A percentile compares a stretch with the other conserved stretches of the same genome.
Evolutionary conservation across 345 rosid genomes (phyloP).

Genomic region (Excoecaria agallocha): DNA sequence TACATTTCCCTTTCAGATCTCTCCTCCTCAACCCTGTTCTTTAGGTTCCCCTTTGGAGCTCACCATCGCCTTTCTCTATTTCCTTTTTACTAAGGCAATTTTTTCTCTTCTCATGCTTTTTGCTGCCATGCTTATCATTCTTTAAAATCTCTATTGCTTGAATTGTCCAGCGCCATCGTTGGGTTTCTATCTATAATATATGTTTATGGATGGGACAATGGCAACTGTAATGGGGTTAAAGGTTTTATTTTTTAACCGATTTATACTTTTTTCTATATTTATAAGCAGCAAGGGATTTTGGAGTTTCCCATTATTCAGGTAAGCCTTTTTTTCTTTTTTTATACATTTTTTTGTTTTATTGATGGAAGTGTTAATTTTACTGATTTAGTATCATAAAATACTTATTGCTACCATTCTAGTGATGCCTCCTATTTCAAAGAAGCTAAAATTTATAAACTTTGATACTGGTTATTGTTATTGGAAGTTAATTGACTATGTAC

Average conservation of each 20-base stretch:
- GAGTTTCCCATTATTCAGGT: conserved; percentile 94
- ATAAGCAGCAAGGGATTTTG: conserved; percentile 66
- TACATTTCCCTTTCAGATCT: too few species aligned
- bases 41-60: conserved; percentile 44
- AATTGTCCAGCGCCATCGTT: conserved; percentile 37
- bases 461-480: neutral
- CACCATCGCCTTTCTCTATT: conserved; percentile 33
- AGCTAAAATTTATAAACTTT: too few species aligned
- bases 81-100: conserved; percentile 23
- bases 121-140: conserved; percentile 37
- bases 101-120: conserved; percentile 34
- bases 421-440: too few species aligned
- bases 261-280: conserved; percentile 48
- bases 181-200: conserved; percentile 45
- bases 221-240: conserved; percentile 37
- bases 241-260: conserved; percentile 65
- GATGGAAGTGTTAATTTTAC: too few species aligned
- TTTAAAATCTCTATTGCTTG: conserved; percentile 20
- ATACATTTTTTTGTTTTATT: neutral
- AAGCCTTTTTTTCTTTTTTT: neutral
- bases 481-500: neutral
- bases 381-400: neutral
- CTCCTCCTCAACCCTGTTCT: conserved; percentile 38
- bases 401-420: neutral
- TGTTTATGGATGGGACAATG: conserved; percentile 16